phyloP scores from a whole-genome alignment of 2,329 filamentous ascomycete genomes.

The Immersiporthe knoxdaviesiana region DNA sequence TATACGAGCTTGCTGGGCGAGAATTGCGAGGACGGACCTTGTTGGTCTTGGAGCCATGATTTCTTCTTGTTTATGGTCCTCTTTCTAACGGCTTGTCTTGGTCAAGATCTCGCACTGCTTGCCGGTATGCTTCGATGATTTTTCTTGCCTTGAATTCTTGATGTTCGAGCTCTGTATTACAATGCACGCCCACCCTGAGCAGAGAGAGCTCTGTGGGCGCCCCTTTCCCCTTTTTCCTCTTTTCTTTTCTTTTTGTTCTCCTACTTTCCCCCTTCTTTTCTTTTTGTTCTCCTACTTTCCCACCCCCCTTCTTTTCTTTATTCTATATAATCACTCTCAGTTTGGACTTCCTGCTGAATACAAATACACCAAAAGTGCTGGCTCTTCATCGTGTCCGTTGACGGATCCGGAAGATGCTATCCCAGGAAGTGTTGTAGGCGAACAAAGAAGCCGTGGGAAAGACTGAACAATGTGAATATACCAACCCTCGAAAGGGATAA shows the following conservation, averaged over 20 bases:
- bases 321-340: too few species aligned
- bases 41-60: background rate
- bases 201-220: background rate
- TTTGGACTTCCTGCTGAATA: background rate
- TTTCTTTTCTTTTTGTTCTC: background rate
- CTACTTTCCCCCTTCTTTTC: too few species aligned
- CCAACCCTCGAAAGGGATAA: too few species aligned
- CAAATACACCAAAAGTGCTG: background rate
- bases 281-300: background rate
- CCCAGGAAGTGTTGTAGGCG: background rate
- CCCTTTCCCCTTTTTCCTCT: background rate
- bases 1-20: background rate
- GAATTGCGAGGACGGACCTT: background rate
- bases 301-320: background rate
- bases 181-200: background rate
- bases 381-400: background rate
- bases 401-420: conserved; percentile 15
- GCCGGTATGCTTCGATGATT: background rate
- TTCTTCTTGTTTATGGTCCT: too few species aligned
- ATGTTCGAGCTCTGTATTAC: background rate
- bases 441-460: background rate
- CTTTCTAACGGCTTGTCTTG: too few species aligned
- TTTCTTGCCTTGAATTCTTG: background rate
- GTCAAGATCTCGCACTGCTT: background rate
- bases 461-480: background rate